Evolutionary conservation across 2,329 filamentous ascomycete species (phyloP).

Genomic region (Endoconidiophora polonica): DNA sequence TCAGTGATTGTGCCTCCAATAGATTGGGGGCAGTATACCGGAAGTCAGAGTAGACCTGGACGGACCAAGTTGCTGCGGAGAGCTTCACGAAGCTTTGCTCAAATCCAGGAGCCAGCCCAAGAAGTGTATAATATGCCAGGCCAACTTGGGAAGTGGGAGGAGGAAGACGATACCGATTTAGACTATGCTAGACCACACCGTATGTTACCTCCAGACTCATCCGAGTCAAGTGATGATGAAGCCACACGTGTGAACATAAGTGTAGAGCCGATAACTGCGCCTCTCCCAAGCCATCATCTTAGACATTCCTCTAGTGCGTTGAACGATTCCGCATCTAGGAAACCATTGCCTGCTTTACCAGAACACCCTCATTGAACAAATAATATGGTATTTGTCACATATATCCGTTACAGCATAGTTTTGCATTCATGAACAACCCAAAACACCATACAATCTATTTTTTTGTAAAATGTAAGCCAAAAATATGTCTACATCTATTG

Average conservation of each 20-base stretch:
- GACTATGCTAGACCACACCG: not conserved
- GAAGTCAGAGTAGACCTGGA: not conserved
- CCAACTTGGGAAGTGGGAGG: not conserved
- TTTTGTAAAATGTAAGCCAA: no score
- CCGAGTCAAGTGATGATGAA: not conserved
- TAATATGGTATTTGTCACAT: not conserved
- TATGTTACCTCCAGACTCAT: slow-evolving; percentile 3
- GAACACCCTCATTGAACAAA: slow-evolving; percentile 18
- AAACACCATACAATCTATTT: not conserved
- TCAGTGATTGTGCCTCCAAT: slow-evolving; percentile 9
- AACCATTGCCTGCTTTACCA: slow-evolving; percentile 28
- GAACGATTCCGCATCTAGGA: slow-evolving; percentile 17
- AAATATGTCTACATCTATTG: no score
- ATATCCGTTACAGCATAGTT: no score
- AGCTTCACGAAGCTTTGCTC: not conserved
- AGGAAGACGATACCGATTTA: not conserved
- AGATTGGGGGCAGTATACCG: slow-evolving; percentile 3
- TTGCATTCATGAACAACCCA: not conserved
- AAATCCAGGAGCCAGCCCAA: not conserved
- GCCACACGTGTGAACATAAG: not conserved
- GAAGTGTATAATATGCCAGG: not conserved
- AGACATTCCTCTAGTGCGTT: no score
- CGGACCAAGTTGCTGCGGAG: not conserved
- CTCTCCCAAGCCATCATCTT: no score
- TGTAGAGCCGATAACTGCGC: not conserved